These are phyloP conservation scores for Kodamaea neixiangensis DNA, from an alignment of 805 yeast species.

Conservation along the genomic window DNA sequence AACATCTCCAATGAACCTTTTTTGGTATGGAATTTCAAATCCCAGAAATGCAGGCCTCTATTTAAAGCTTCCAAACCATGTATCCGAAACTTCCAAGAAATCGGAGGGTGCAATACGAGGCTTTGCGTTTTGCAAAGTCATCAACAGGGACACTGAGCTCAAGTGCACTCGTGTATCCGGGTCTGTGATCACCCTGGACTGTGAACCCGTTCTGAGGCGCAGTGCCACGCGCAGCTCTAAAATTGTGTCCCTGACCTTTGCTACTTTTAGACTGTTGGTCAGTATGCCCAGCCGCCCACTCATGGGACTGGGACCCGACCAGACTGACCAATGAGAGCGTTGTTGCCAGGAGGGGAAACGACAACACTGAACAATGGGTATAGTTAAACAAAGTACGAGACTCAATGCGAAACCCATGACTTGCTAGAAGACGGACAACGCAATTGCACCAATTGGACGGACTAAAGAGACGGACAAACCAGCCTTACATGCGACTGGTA, in stretches of 20 bases:
- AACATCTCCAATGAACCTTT: background rate
- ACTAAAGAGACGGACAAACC: no score
- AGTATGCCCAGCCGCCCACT: no score
- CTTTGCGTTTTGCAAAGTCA: background rate
- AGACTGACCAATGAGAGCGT: no score
- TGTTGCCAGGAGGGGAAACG: no score
- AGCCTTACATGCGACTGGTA: no score
- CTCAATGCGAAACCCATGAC: no score
- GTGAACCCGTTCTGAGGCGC: background rate
- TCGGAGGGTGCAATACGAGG: background rate
- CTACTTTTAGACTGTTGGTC: background rate
- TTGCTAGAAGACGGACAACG: no score
- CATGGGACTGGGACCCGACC: no score
- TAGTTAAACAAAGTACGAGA: no score
- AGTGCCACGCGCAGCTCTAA: background rate
- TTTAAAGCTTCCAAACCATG: background rate
- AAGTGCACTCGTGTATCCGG: background rate
- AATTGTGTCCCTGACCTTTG: background rate
- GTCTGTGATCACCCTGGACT: no score
- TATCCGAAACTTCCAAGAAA: background rate
- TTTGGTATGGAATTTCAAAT: background rate
- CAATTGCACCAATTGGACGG: no score
- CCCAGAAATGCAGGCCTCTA: background rate
- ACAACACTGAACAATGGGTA: no score
- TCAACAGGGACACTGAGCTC: background rate